phyloP scores from a whole-genome alignment of 768 basidiomycete species.

The Floccularia luteovirens region DNA sequence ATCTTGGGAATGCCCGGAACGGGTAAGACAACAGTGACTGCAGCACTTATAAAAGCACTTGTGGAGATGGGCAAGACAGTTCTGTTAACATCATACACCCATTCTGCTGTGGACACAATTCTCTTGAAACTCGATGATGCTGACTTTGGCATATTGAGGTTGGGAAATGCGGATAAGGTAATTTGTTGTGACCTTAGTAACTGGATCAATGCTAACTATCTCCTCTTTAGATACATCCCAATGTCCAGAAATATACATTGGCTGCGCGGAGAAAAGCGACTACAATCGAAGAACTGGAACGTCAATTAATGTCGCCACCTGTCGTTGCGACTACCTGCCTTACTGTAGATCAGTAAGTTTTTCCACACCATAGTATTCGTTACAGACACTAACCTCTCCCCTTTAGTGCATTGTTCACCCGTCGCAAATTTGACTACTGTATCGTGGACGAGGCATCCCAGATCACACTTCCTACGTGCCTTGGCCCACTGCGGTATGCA shows the following conservation, averaged over 20 bases:
- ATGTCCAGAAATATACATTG: constrained; percentile 66
- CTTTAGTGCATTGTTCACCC: constrained; percentile 72
- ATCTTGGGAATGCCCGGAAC: constrained; percentile 98
- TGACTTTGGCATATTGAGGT: constrained; percentile 69
- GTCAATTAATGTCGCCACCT: constrained; percentile 77
- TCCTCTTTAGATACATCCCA: constrained; percentile 66
- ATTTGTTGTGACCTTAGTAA: constrained; percentile 6
- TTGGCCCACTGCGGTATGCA: constrained; percentile 88
- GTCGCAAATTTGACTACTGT: constrained; percentile 89
- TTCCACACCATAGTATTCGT: constrained; percentile 16
- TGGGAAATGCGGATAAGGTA: constrained; percentile 93
- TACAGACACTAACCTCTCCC: constrained; percentile 11
- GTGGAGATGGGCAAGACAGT: constrained; percentile 82
- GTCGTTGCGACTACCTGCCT: constrained; percentile 96
- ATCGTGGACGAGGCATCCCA: constrained; percentile 99
- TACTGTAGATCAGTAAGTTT: constrained; percentile 84
- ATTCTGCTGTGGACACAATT: constrained; percentile 98
- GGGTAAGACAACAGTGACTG: constrained; percentile 94
- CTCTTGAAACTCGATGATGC: constrained; percentile 67
- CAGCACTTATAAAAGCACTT: constrained; percentile 74
- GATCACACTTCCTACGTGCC: constrained; percentile 90
- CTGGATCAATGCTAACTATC: constrained; percentile 1
- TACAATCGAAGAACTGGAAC: constrained; percentile 78
- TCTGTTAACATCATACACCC: constrained; percentile 88
- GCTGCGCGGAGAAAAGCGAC: constrained; percentile 43